Evolutionary conservation across 2,329 filamentous ascomycete species (phyloP), one percentile per base, ranked within the genome.

Genomic region (Pseudocercospora pini-densiflorae): DNA sequence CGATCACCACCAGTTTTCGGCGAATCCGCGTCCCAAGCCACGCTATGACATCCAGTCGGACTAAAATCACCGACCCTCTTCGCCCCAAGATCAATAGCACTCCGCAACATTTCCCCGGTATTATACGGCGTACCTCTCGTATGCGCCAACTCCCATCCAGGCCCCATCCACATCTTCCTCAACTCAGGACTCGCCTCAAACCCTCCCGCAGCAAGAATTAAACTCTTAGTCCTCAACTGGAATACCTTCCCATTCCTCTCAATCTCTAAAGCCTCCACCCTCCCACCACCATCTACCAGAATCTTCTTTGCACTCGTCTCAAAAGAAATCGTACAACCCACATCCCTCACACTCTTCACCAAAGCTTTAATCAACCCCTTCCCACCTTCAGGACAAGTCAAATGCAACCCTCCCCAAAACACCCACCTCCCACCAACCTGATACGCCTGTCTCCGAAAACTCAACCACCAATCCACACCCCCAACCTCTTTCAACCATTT

Each of bases 81-180:
- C 0, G 88, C 88, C 1, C 77, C 78, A 3, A 86, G 76, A 40
- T 85, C 81, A 3, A 86, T 81, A 0, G 87, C 87, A 19, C 86
- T 82, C 19, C 83, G 77, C 0, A 90, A 81, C 14, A 82, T 79
- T 47, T 88, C 86, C 2, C 89, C 89, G 0, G 84, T 88, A 68
- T 90, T 91, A 75, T 86, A 89, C 0, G 86, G 88, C 0, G 87
- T 90, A 8, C 89, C 88, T 40, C 88, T 83, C 0, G 90, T 88
- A 27, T 82, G 78, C 1, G 88, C 88, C 12, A 86, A 75, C 68
- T 90, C 88, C 89, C 89, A 91, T 0, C 83, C 83, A 0, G 86
- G 84, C 0, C 88, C 88, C 3, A 87, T 79, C 71, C 81, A 84
- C 67, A 87, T 82, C 4, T 81, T 77, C 8, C 88, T 81, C 80